Base-by-base conservation (phyloP, 768 basidiomycete species). In the Leccinum variicolor region DNA sequence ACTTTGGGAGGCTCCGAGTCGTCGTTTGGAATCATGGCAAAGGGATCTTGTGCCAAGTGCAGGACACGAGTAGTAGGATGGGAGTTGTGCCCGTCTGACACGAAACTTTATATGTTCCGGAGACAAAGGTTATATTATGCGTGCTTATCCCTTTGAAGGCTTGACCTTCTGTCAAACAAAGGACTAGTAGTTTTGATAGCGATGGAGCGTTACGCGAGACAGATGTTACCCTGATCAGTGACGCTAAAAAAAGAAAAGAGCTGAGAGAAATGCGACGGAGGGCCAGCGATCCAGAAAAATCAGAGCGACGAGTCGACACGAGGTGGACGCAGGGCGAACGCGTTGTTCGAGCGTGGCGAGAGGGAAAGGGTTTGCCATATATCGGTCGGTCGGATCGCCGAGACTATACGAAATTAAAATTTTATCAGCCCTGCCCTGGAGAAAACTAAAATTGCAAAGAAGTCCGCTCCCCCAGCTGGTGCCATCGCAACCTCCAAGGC, bases 11-110 rank as follows among this genome's bases (percentile, higher is more conserved):
- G 45, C 13, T 57, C 53, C 19, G 56, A 15, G 47, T 26, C 25
- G 55, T 53, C 56, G 55, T 52, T 53, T 7, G 47, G 2, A 19
- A 41, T 47, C 56, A 63, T 68, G 45, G 23, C n/a, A 45, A n/a
- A 19, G 21, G n/a, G 25, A 29, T 53, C 21, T 13, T 33, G 57
- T 17, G 33, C 19, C 28, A 21, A 39, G 45, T 45, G 17, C 47
- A 23, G 36, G 57, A 58, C 28, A 23, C 57, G 28, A 39, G 36
- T n/a, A 36, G 15, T 31, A 31, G 15, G 50, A 41, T 11, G 47
- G 15, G 4, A 33, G 31, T 19, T 29, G 31, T 23, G 21, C 45
- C 23, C 58, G 50, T 48, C 36, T 29, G 47, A 50, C 33, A 39
- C 31, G 48, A 28, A 15, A 21, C 6, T 52, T 62, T 61, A 39